A percentile compares a stretch with the other conserved stretches of the same genome.
phyloP scores from a whole-genome alignment of 352 stramenopile species.

The Pythium aristosporum region DNA sequence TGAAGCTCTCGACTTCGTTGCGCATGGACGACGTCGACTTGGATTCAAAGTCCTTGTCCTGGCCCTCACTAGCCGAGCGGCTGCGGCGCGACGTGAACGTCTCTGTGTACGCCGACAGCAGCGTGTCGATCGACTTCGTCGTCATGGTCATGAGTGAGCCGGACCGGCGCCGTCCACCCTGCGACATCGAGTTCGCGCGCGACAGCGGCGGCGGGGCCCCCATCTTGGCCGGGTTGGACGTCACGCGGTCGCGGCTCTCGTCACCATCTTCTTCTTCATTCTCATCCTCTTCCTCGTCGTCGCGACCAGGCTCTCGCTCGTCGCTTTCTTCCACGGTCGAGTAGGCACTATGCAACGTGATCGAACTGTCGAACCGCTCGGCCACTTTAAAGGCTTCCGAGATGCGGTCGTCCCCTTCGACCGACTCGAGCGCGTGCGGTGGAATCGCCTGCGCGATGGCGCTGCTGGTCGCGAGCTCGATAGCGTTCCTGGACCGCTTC shows the following conservation, averaged over 20 bases:
- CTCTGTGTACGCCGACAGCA: conserved; percentile 58
- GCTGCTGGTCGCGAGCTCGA: conserved; percentile 72
- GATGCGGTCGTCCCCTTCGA: conserved; percentile 24
- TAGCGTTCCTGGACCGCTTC: conserved; percentile 48
- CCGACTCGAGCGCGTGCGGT: conserved; percentile 36
- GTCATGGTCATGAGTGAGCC: conserved; percentile 63
- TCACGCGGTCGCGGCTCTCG: conserved; percentile 55
- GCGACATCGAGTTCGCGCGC: conserved; percentile 38
- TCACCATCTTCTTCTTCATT: conserved; percentile 35
- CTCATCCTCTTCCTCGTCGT: conserved; percentile 31
- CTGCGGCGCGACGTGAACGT: conserved; percentile 44
- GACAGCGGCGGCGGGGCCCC: conserved; percentile 4
- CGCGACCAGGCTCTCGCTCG: conserved; percentile 23
- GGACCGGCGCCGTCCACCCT: conserved; percentile 34
- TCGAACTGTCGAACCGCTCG: conserved; percentile 13
- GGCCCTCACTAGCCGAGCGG: conserved; percentile 61
- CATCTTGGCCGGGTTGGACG: conserved; percentile 38
- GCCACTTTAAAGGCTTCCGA: conserved; percentile 22
- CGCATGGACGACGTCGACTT: conserved; percentile 28
- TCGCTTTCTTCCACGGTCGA: conserved; percentile 28
- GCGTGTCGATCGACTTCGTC: conserved; percentile 66
- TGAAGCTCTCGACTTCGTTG: conserved; percentile 77
- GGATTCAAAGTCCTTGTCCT: conserved; percentile 32
- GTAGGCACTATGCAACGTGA: conserved; percentile 7
- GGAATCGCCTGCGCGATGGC: conserved; percentile 69